Base-by-base conservation (phyloP, 306 rosid genomes). In the Clitoria ternatea region DNA sequence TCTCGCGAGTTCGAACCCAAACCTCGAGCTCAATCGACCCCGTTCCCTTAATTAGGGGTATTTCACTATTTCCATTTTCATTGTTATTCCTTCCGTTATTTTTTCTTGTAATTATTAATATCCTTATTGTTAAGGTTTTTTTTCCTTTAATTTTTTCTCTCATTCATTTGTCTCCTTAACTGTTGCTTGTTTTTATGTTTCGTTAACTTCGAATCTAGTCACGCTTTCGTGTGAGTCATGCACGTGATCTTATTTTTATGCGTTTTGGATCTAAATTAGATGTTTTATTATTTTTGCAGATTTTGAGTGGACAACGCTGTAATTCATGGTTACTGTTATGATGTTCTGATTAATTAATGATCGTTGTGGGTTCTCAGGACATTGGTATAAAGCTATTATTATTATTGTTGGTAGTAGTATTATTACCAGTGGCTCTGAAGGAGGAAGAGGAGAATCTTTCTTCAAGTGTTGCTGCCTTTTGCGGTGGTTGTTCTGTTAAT, bases 1-100 rank as follows among this genome's bases (percentile, higher is more conserved):
- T 86, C 96, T 86, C 61, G 63, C 76, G 81, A 80, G 84, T 88
- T 79, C 49, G 55, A 12, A 37, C 81, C 76, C 60, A 60, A 22
- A 66, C 76, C 30, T 66, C 30, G 61, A 72, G 76, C 69, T 32
- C 64, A 42, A 53, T 36, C 15, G 2, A 3, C 75, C 52, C 26
- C 22, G 68, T 23, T 14, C 23, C 67, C 3, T 67, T 61, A 1
- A 11, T 53, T 3, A 2, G 7, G 32, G 78, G 76, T 78, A 64
- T 49, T 55, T 55, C n/a, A n/a, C n/a, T n/a, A n/a, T n/a, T n/a
- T n/a, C n/a, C n/a, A n/a, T n/a, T n/a, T n/a, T 8, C 37, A 32
- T 59, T 57, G 47, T 11, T 17, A 56, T 54, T 62, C 13, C 7
- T 63, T 66, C 12, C 36, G 48, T 62, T 11, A 3, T 22, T 18